Evolutionary conservation across 2,329 filamentous ascomycete species (phyloP), one percentile per base, ranked within the genome.

Genomic region (Aspergillus uvarum): DNA sequence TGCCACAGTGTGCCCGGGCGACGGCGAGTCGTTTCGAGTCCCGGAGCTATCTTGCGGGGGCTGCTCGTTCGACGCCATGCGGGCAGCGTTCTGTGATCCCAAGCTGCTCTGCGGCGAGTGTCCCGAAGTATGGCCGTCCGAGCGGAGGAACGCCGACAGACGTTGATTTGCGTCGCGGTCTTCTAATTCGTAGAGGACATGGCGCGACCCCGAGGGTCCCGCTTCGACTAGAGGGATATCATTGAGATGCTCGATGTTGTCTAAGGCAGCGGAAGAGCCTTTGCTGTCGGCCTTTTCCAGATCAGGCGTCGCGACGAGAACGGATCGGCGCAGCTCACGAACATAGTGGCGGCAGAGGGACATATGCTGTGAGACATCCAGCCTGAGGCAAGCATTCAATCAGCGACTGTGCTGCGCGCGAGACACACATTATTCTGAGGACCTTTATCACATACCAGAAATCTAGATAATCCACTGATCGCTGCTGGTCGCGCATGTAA

Each of bases 321-420:
- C 92, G 24, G 94, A 98, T 65, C 95, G 86, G 67, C 95, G 90
- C 57, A 99, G 85, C 77, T 97, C 93, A 71, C 95, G 91, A 21
- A 99, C 95, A 80, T 97, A 99, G 77, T 98, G 92, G 53, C 96
- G 90, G 75, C 80, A 99, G 59, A 99, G 85, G 22, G 94, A 96
- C 89, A 98, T 97, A 79, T 99, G 95, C 75, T 99, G 95, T 16
- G 95, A 94, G 61, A 99, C 95, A 87, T 99, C 95, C 69, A 99
- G 92, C 95, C 94, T 98, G 70, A 14, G 48, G 32, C 26, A 22
- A 51, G 47, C 29, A 32, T 10, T 32, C 22, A 16, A 51, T 69
- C 65, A 66, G 63, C 47, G 38, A 35, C 7, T 11, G 35, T 12
- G 11, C 32, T 38, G 14, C 8, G 44, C 26, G 24, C 44, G 7